These are phyloP conservation scores for Xylaria scruposa DNA, from an alignment of 495 filamentous ascomycete species.

Conservation along the genomic window DNA sequence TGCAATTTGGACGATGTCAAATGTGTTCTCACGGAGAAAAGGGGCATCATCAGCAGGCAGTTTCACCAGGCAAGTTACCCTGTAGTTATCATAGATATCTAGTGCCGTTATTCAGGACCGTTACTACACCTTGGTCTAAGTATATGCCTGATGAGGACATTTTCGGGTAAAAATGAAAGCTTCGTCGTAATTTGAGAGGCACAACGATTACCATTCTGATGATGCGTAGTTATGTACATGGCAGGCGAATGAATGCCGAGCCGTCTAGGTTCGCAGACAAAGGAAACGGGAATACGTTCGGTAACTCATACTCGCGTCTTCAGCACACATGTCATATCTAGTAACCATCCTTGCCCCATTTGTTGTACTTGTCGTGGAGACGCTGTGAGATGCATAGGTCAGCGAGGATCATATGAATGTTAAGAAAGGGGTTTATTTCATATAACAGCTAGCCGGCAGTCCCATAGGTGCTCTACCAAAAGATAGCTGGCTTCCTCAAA, in stretches of 20 bases:
- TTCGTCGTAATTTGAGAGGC: constrained; percentile 8
- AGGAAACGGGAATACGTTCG: constrained; percentile 19
- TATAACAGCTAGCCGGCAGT: not conserved
- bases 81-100: not conserved
- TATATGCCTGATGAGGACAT: not conserved
- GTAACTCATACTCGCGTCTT: constrained; percentile 17
- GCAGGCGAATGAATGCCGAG: constrained; percentile 11
- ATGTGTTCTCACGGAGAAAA: not conserved
- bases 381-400: constrained; percentile 55
- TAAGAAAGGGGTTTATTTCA: not conserved
- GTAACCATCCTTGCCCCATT: constrained; percentile 86
- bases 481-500: not conserved
- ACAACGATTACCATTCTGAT: constrained; percentile 15
- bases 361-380: constrained; percentile 96
- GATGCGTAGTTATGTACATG: constrained; percentile 27
- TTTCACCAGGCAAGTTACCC: not conserved
- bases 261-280: constrained; percentile 20
- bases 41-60: not conserved
- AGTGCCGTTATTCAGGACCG: not conserved
- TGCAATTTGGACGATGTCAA: not conserved
- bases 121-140: not conserved
- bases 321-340: constrained; percentile 10
- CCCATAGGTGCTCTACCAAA: not conserved
- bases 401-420: constrained; percentile 5
- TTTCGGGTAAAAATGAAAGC: not conserved